phyloP scores from a whole-genome alignment of 495 filamentous ascomycete genomes.

The Penicillium riverlandense region DNA sequence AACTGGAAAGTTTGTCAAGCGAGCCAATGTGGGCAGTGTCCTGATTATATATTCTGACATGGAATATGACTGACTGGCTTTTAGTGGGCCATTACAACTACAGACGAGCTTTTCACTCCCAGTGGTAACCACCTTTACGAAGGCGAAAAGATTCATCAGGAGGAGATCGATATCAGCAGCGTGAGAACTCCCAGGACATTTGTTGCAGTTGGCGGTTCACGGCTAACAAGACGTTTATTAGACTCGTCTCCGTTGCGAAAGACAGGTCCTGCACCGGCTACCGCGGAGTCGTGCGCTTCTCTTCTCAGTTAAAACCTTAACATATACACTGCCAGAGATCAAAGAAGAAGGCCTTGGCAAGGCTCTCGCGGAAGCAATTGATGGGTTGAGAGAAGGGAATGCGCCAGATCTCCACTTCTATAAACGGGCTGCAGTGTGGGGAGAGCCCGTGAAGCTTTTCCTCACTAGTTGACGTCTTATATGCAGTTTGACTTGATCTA shows the following conservation, averaged over 20 bases:
- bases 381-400: slow-evolving; percentile 57
- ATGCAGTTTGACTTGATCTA: too few species aligned
- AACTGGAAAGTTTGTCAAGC: slow-evolving; percentile 22
- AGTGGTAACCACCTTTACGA: slow-evolving; percentile 14
- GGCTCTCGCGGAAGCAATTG: slow-evolving; percentile 59
- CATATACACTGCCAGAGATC: slow-evolving; percentile 57
- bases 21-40: slow-evolving; percentile 49
- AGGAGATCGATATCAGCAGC: slow-evolving; percentile 3
- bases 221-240: slow-evolving; percentile 6
- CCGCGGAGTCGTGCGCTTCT: slow-evolving; percentile 55
- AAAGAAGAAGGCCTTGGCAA: slow-evolving; percentile 56
- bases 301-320: slow-evolving; percentile 70
- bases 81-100: slow-evolving; percentile 6
- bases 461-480: slow-evolving; percentile 28
- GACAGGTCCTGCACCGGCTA: slow-evolving; percentile 64
- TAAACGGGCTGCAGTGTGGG: slow-evolving; percentile 60
- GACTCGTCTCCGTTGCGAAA: slow-evolving; percentile 54
- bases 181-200: neutral
- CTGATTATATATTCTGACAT: slow-evolving; percentile 10
- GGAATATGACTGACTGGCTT: slow-evolving; percentile 22
- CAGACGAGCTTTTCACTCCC: slow-evolving; percentile 5
- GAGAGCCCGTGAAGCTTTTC: slow-evolving; percentile 47
- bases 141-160: slow-evolving; percentile 6
- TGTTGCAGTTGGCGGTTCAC: neutral
- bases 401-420: slow-evolving; percentile 57